phyloP scores from a whole-genome alignment of 1,284 basidiomycete species.

The Nidula niveotomentosa region DNA sequence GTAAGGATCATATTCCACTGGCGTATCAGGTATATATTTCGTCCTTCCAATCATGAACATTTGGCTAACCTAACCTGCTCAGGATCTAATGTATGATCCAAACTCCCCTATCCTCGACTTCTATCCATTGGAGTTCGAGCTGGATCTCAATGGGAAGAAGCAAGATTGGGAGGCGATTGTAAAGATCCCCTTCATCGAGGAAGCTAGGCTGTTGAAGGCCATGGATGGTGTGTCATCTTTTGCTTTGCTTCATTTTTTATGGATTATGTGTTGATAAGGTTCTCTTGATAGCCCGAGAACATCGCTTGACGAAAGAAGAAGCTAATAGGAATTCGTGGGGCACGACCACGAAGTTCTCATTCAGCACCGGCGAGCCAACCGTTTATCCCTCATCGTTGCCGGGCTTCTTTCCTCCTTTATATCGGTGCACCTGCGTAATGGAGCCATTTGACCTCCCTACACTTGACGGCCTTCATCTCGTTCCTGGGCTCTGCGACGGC shows the following conservation, averaged over 20 bases:
- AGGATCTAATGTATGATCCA: constrained; percentile 90
- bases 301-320: constrained; percentile 80
- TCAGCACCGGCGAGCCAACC: constrained; percentile 62
- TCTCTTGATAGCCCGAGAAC: constrained; percentile 63
- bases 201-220: constrained; percentile 75
- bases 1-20: constrained; percentile 82
- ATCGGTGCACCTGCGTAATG: constrained; percentile 79
- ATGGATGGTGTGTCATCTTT: constrained; percentile 65
- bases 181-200: constrained; percentile 98
- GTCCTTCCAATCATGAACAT: constrained; percentile 1
- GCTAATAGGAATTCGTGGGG: constrained; percentile 77
- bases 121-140: constrained; percentile 90
- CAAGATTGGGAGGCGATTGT: constrained; percentile 99
- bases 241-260: background rate
- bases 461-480: constrained; percentile 82
- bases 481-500: constrained; percentile 88
- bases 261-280: background rate
- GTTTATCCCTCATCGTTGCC: constrained; percentile 90
- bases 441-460: constrained; percentile 87
- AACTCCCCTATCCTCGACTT: constrained; percentile 93
- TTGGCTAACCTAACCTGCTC: background rate
- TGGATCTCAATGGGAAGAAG: constrained; percentile 98
- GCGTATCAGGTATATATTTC: constrained; percentile 70
- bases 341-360: constrained; percentile 79
- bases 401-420: constrained; percentile 93